Evolutionary conservation across 352 stramenopile genomes (phyloP), one percentile per base, ranked within the genome.

Genomic region (Phytophthora capsici): DNA sequence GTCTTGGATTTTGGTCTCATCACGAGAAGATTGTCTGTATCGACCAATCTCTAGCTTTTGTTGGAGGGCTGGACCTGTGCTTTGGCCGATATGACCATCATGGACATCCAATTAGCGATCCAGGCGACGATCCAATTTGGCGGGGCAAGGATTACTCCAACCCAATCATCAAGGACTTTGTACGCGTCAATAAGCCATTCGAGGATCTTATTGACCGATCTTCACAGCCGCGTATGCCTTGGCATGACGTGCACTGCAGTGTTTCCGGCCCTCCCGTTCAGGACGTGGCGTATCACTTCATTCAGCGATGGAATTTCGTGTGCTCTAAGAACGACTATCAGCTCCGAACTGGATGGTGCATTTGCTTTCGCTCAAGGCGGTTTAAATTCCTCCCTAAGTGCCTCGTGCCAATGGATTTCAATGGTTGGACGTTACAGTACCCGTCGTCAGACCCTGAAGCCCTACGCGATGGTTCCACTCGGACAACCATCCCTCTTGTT

Each of bases 21-120:
- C 93, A 98, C 73, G 93, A 98, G 61, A 98, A 98, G 64, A 89
- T 98, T 37, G 89, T 97, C 23, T 91, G 93, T 46, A 79, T 98
- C 23, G 93, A 98, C 48, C 88, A 96, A 49, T 89, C 80, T 12
- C 45, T 94, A 17, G 80, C 87, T 16, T 96, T 96, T 53, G 75
- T 91, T 4, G 88, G 88, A 26, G 88, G 93, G 36, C 56, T 98
- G 16, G 93, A 98, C 62, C 54, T 98, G 46, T 93, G 86, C 57
- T 96, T 95, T 40, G 91, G 93, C 13, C 82, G 93, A 16, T 98
- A 93, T 52, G 91, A 97, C 43, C 83, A 93, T 47, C 76, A 75
- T 22, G 84, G 76, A 0, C 89, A 96, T 40, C 79, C 82, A 10
- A 71, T 96, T 20, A 91, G 77, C 32, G 88, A 95, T 51, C 74